These are phyloP conservation scores for Phaeoacremonium minimum DNA, from an alignment of 2,329 filamentous ascomycete species.

Conservation along the genomic window DNA sequence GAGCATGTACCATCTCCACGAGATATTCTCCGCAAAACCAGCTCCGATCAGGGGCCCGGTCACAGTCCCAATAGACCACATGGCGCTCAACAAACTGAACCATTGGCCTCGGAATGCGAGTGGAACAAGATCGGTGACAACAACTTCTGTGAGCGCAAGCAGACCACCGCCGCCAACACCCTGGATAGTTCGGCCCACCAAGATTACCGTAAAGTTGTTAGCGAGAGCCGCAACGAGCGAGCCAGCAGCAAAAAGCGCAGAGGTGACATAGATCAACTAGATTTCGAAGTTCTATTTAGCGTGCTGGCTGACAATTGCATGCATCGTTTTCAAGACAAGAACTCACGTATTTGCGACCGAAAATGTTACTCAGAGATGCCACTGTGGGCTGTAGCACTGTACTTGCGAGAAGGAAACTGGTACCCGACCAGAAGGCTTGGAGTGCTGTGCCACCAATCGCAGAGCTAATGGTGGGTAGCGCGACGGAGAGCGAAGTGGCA, in stretches of 20 bases:
- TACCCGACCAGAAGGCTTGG: constrained; percentile 69
- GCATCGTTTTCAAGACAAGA: not conserved
- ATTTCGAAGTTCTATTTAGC: no score
- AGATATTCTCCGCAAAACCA: constrained; percentile 44
- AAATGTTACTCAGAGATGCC: constrained; percentile 28
- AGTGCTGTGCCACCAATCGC: constrained; percentile 48
- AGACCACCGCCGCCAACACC: constrained; percentile 49
- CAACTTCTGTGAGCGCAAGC: constrained; percentile 37
- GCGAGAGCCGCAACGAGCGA: constrained; percentile 34
- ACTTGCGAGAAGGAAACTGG: constrained; percentile 63
- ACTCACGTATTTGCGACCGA: constrained; percentile 25
- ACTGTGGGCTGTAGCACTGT: constrained; percentile 53
- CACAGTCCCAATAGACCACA: constrained; percentile 54
- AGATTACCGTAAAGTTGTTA: constrained; percentile 35
- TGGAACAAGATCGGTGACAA: constrained; percentile 40
- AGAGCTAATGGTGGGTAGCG: constrained; percentile 49
- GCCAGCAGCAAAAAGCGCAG: constrained; percentile 31
- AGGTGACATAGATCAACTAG: constrained; percentile 20
- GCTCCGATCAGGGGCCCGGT: constrained; percentile 48
- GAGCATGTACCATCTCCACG: constrained; percentile 57
- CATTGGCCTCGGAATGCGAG: constrained; percentile 35
- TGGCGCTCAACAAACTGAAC: constrained; percentile 29
- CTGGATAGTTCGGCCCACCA: constrained; percentile 45
- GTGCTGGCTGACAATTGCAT: no score
- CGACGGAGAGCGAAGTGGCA: constrained; percentile 61